Percentiles rank a stretch among this genome's conserved stretches.
Evolutionary conservation across 441 rosid genomes (phyloP).

Genomic region (Erodium moschatum): DNA sequence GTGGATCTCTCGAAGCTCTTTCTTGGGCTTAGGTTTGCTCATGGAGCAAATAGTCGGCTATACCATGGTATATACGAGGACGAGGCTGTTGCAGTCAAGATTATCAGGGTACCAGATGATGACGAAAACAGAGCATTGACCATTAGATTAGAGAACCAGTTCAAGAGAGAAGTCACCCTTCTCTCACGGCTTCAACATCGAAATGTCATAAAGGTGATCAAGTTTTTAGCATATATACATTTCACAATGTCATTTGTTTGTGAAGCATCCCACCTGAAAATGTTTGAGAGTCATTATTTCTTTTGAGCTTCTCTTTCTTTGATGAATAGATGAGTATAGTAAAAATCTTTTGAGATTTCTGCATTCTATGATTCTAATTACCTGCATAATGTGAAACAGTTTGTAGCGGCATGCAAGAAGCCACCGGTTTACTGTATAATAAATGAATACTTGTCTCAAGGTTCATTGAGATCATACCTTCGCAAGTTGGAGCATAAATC

Average conservation of each 20-base stretch:
- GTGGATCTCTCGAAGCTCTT: constrained; percentile 77
- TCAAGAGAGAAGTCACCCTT: constrained; percentile 70
- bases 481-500: constrained; percentile 76
- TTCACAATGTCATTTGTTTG: not conserved
- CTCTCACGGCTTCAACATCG: constrained; percentile 61
- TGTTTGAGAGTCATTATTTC: too few species aligned
- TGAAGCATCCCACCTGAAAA: too few species aligned
- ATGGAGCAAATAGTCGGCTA: constrained; percentile 80
- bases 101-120: constrained; percentile 74
- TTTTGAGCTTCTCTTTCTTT: not conserved
- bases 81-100: constrained; percentile 89
- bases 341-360: constrained; percentile 3
- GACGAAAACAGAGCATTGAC: constrained; percentile 64
- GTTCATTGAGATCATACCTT: constrained; percentile 81
- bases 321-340: not conserved
- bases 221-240: not conserved
- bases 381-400: constrained; percentile 37
- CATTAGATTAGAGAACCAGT: constrained; percentile 70
- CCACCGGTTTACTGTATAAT: constrained; percentile 76
- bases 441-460: constrained; percentile 82
- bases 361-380: constrained; percentile 17
- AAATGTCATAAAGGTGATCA: constrained; percentile 76
- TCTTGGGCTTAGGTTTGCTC: constrained; percentile 86
- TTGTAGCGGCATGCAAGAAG: constrained; percentile 79
- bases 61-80: constrained; percentile 85